Evolutionary conservation across 169 alveolate species (phyloP), one percentile per base, ranked within the genome.

Genomic region (Eimeria zaria): DNA sequence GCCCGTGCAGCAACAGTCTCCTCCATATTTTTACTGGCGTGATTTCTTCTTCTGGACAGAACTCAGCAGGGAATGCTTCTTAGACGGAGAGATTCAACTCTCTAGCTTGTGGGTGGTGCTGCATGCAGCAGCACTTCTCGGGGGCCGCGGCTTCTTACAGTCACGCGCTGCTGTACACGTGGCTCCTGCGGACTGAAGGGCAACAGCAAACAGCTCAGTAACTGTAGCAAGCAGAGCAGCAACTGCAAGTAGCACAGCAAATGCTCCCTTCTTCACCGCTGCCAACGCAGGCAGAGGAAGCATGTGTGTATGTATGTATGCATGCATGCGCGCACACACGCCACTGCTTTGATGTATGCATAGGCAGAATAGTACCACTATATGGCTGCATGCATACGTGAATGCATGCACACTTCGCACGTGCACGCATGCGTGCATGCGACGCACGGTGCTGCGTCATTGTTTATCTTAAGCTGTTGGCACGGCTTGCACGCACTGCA

Each of bases 101-200:
- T 84, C 92, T 12, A 69, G 92, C 71, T 53, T 84, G 74, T 84
- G 92, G 92, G 92, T 84, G 80, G 36, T 84, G 60, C 78, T 84
- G 80, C 92, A 84, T 69, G 74, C 76, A 33, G 78, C 92, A 9
- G 78, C 78, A 20, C 92, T 84, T 7, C 22, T 84, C 12, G 78
- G 92, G 12, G 92, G 92, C 39, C 78, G 92, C 5, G 92, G 80
- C 1, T 20, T 84, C 55, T n/a, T 84, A 16, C 92, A 9, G 39
- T 58, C 92, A 44, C 92, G 78, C 44, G 9, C 80, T n/a, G 78
- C 60, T n/a, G 48, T 58, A 3, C 76, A 30, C 78, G 80, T 39
- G 39, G 46, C n/a, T 51, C 73, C 90, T 81, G 73, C 73, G 1
- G 90, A 51, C n/a, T 81, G 90, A 81, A 3, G 51, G 18, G 51